Evolutionary conservation across 1,284 basidiomycete species (phyloP).

Genomic region (Phlebopus sp.): DNA sequence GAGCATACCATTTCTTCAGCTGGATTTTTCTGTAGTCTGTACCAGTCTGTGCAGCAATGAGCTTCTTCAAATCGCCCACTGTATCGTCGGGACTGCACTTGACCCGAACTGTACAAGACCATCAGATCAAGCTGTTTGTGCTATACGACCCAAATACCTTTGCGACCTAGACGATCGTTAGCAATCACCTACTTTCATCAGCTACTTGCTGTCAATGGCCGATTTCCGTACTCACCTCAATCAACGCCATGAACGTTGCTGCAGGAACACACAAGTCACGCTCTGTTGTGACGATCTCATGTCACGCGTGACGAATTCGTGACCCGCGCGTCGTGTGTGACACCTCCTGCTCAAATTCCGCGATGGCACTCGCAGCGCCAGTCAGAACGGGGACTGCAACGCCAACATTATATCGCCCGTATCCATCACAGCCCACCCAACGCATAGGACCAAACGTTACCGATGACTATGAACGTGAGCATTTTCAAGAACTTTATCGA

Average conservation of each 20-base stretch:
- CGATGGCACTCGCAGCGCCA: constrained; percentile 31
- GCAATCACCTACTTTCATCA: constrained; percentile 75
- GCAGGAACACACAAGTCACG: not conserved
- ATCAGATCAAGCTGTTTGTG: constrained; percentile 5
- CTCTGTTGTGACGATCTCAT: constrained; percentile 15
- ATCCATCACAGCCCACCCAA: constrained; percentile 22
- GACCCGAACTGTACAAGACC: constrained; percentile 67
- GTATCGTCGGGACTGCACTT: constrained; percentile 95
- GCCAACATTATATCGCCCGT: constrained; percentile 23
- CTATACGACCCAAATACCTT: constrained; percentile 56
- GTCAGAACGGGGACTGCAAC: constrained; percentile 21
- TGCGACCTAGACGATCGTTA: constrained; percentile 94
- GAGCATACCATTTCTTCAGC: constrained; percentile 92
- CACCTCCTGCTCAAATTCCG: not conserved
- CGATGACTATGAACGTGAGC: constrained; percentile 74
- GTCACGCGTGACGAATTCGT: constrained; percentile 24
- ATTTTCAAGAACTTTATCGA: not conserved
- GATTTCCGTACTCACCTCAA: constrained; percentile 45
- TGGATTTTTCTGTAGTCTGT: constrained; percentile 85
- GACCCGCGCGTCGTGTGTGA: constrained; percentile 19
- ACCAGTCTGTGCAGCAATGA: constrained; percentile 95
- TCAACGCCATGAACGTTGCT: constrained; percentile 46
- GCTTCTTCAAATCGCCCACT: constrained; percentile 93
- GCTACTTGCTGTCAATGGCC: not conserved
- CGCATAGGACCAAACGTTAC: constrained; percentile 46